These are phyloP conservation scores for Boletus edulis DNA, from an alignment of 768 basidiomycete species.

Conservation along the genomic window DNA sequence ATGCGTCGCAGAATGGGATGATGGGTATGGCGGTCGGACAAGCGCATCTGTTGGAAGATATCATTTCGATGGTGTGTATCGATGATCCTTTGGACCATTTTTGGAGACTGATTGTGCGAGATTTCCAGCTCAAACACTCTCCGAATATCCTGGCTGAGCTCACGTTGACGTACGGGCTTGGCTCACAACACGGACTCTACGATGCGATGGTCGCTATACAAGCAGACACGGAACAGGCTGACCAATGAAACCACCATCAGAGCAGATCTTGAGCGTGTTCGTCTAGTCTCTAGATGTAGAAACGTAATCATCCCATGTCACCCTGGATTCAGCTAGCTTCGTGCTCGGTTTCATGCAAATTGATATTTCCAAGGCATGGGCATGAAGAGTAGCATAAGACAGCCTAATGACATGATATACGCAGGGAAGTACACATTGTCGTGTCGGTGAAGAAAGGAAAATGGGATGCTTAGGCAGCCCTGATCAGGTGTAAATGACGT, in stretches of 20 bases:
- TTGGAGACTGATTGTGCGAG: background rate
- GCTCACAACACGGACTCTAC: slow-evolving; percentile 76
- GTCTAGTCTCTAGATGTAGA: too few relatives aligned
- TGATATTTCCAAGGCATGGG: background rate
- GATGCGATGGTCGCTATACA: slow-evolving; percentile 42
- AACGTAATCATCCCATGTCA: too few relatives aligned
- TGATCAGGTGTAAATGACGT: background rate
- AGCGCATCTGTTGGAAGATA: slow-evolving; percentile 89
- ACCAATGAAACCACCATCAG: background rate
- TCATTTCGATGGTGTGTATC: slow-evolving; percentile 73
- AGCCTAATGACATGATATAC: slow-evolving; percentile 25
- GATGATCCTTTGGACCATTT: background rate
- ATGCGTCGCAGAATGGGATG: slow-evolving; percentile 56
- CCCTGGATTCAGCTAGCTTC: too few relatives aligned
- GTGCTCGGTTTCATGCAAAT: too few relatives aligned
- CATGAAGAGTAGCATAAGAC: slow-evolving; percentile 20
- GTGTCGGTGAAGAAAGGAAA: background rate
- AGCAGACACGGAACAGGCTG: background rate
- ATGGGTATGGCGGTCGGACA: slow-evolving; percentile 83
- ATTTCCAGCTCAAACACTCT: background rate
- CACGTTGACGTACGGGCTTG: slow-evolving; percentile 81
- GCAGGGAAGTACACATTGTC: slow-evolving; percentile 14
- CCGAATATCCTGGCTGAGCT: slow-evolving; percentile 59
- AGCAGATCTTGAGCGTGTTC: background rate
- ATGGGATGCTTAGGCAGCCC: slow-evolving; percentile 19